A percentile compares a stretch with the other conserved stretches of the same genome.
phyloP scores from a whole-genome alignment of 306 rosid species.

The Medicago arabica region DNA sequence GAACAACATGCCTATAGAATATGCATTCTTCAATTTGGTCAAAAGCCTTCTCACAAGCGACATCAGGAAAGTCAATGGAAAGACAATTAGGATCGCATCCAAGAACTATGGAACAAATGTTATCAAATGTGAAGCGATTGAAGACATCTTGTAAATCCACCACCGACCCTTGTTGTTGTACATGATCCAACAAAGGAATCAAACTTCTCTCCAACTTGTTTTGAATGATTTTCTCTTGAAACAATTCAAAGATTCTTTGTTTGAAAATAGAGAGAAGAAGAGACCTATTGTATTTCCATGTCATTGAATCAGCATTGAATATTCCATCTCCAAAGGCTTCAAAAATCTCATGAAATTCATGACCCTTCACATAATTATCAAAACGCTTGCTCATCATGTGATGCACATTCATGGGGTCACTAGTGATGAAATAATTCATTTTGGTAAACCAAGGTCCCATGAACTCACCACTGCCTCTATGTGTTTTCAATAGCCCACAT shows the following conservation, averaged over 20 bases:
- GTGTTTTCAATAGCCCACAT: not conserved
- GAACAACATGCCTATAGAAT: constrained; percentile 41
- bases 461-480: constrained; percentile 37
- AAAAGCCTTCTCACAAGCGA: constrained; percentile 51
- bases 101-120: constrained; percentile 42
- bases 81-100: constrained; percentile 55
- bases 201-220: constrained; percentile 29
- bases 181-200: constrained; percentile 38
- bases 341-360: constrained; percentile 43
- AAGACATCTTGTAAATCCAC: constrained; percentile 55
- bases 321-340: constrained; percentile 54
- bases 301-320: constrained; percentile 36
- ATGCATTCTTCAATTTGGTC: constrained; percentile 39
- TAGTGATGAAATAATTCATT: constrained; percentile 25
- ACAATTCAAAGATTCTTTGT: not conserved
- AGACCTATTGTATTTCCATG: constrained; percentile 42
- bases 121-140: constrained; percentile 49
- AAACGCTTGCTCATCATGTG: constrained; percentile 46
- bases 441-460: constrained; percentile 50
- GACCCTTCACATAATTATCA: constrained; percentile 42
- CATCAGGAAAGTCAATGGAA: constrained; percentile 43
- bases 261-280: constrained; percentile 36
- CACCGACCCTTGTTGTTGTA: not conserved
- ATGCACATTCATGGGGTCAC: constrained; percentile 50
- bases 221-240: constrained; percentile 29